A percentile compares a stretch with the other conserved stretches of the same genome.
Evolutionary conservation across 1,139 yeast species (phyloP).

Genomic region (Wickerhamomyces sp.): DNA sequence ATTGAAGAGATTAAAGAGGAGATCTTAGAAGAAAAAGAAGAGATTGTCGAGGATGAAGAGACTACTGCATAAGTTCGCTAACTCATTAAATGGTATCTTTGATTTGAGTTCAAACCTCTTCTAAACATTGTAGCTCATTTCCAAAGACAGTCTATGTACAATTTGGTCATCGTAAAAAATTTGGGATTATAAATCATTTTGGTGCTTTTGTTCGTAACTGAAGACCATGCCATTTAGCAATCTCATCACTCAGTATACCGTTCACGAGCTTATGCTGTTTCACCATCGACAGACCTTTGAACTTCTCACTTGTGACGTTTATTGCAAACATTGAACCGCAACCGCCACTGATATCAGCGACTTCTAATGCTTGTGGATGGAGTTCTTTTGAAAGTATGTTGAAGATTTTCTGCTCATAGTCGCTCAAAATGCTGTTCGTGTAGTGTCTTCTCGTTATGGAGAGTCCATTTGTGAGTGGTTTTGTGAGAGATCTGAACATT

Average conservation of each 20-base stretch:
- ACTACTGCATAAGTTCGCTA: not conserved
- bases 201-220: slow-evolving; percentile 70
- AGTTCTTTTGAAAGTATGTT: slow-evolving; percentile 49
- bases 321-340: slow-evolving; percentile 99
- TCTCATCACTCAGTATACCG: slow-evolving; percentile 75
- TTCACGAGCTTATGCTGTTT: slow-evolving; percentile 93
- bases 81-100: too few species aligned
- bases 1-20: slow-evolving; percentile 75
- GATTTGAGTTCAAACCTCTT: too few species aligned
- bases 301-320: slow-evolving; percentile 62
- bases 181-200: slow-evolving; percentile 5
- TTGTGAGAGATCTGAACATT: slow-evolving; percentile 4
- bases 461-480: slow-evolving; percentile 1
- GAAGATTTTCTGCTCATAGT: slow-evolving; percentile 64
- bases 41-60: slow-evolving; percentile 46
- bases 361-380: slow-evolving; percentile 55
- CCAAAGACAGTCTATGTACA: too few species aligned
- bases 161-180: too few species aligned
- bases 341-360: slow-evolving; percentile 86
- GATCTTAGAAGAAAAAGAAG: slow-evolving; percentile 54
- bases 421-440: slow-evolving; percentile 36
- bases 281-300: slow-evolving; percentile 76
- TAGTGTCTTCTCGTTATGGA: slow-evolving; percentile 3
- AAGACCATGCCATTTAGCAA: slow-evolving; percentile 90
- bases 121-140: too few species aligned